These are phyloP conservation scores for Cucumis variabilis DNA, from an alignment of 331 rosid genomes.

Conservation along the genomic window DNA sequence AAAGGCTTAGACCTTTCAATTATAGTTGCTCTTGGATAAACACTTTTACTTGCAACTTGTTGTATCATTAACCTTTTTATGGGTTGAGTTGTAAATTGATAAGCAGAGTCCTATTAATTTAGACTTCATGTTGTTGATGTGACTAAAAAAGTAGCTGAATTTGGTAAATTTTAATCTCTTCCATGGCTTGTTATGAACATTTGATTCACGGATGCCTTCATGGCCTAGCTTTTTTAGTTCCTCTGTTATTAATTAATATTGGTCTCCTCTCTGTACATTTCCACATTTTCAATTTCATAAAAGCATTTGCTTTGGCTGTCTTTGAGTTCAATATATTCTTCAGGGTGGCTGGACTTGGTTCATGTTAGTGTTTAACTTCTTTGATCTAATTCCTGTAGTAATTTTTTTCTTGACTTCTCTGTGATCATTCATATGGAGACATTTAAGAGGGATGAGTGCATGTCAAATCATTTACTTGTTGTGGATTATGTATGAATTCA, in stretches of 20 bases:
- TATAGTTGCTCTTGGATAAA: conserved; percentile 11
- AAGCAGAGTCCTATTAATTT: neutral
- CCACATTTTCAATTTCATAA: neutral
- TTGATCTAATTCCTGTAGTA: neutral
- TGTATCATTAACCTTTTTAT: neutral
- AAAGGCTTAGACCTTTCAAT: neutral
- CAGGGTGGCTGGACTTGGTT: neutral
- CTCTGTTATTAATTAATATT: neutral
- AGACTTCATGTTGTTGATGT: neutral
- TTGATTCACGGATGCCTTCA: neutral
- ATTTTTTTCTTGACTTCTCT: neutral
- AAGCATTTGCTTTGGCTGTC: neutral
- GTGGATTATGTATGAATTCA: neutral
- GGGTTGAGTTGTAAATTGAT: neutral
- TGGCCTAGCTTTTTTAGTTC: neutral
- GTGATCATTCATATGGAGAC: neutral
- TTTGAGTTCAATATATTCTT: neutral
- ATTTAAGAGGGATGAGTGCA: neutral
- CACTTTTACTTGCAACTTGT: neutral
- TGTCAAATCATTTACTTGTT: neutral
- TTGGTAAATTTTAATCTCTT: neutral
- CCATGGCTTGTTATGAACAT: neutral
- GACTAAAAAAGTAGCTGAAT: conserved; percentile 14
- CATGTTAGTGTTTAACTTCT: neutral
- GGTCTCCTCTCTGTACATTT: neutral